Base-by-base conservation (phyloP, 2,329 filamentous ascomycete species). In the Ascochyta viciae-villosae region DNA sequence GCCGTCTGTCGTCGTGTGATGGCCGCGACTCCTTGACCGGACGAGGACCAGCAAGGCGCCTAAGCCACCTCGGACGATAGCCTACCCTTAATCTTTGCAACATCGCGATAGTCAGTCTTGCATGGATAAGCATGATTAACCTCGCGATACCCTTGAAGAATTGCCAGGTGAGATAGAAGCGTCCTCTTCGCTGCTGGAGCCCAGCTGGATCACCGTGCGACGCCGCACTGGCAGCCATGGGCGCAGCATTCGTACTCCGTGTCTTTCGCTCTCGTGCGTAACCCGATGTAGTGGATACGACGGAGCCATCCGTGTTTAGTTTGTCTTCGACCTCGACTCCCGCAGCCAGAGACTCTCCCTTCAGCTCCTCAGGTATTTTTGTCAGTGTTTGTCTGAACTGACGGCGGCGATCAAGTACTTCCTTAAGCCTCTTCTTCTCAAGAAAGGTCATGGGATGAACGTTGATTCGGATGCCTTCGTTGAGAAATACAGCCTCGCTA, bases 401-500 rank as follows among this genome's bases (percentile, higher is more conserved):
- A 39, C 75, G 67, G 39, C 79, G 74, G 4, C 77, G 76, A 23
- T 73, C 71, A 43, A 95, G 87, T 3, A 96, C 81, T 68, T 98
- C 92, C 40, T 87, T 83, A 9, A 94, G 81, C 6, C 93, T 85
- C 63, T 96, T 90, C 65, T 94, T 90, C 71, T 99, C 95, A 3
- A 98, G 80, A 94, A 95, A 99, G 0, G 95, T 97, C 77, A 88
- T 88, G 33, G 84, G 81, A 61, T 87, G 87, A 2, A 96, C 80
- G 58, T 86, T 88, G 47, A 98, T 87, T 1, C 83, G 83, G 37
- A 86, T 86, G 41, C 94, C 94, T 75, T 98, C 94, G 59, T 97
- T 96, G 10, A 99, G 81, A 70, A 96, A 98, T 0, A 98, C 95
- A 3, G 94, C 94, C 75, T 98, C 93, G 66, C 92, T 96, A 0